Conservation (phyloP, 2,329 filamentous ascomycete genomes). For the Alternaria dauci region DNA sequence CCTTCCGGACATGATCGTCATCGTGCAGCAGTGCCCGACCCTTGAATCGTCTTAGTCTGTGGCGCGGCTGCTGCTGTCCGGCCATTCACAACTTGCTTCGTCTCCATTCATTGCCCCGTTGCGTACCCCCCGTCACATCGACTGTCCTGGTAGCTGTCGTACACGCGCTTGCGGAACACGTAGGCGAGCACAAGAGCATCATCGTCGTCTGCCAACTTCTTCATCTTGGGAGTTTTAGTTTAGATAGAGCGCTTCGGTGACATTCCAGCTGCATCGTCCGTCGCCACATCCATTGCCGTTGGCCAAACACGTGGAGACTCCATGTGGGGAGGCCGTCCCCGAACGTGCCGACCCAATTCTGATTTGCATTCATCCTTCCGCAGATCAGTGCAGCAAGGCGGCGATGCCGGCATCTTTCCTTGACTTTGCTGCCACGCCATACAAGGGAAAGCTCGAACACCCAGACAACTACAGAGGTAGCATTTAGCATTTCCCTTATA, state of each 20-base stretch:
- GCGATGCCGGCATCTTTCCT: constrained; percentile 2
- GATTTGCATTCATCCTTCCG: constrained; percentile 21
- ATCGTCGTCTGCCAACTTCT: background rate
- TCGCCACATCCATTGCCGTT: constrained; percentile 1
- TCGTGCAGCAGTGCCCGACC: constrained; percentile 20
- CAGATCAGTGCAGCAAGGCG: constrained; percentile 21
- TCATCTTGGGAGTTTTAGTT: background rate
- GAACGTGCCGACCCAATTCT: constrained; percentile 25
- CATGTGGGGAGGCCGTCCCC: constrained; percentile 31
- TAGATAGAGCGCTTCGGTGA: background rate
- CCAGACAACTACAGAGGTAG: too few relatives aligned
- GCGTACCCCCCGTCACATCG: background rate
- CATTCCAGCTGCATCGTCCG: constrained; percentile 2
- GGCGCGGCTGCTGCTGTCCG: constrained; percentile 11
- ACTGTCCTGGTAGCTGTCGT: constrained; percentile 10
- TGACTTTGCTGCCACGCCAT: background rate
- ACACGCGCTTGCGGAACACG: constrained; percentile 5
- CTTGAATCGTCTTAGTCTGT: constrained; percentile 17
- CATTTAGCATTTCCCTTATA: too few relatives aligned
- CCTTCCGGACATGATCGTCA: constrained; percentile 22
- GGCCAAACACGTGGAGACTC: constrained; percentile 31
- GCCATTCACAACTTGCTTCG: constrained; percentile 12
- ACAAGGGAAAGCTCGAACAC: too few relatives aligned
- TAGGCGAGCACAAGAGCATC: background rate
- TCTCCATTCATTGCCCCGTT: constrained; percentile 3